Conservation (phyloP, 345 rosid genomes). For the Salix suchowensis region DNA sequence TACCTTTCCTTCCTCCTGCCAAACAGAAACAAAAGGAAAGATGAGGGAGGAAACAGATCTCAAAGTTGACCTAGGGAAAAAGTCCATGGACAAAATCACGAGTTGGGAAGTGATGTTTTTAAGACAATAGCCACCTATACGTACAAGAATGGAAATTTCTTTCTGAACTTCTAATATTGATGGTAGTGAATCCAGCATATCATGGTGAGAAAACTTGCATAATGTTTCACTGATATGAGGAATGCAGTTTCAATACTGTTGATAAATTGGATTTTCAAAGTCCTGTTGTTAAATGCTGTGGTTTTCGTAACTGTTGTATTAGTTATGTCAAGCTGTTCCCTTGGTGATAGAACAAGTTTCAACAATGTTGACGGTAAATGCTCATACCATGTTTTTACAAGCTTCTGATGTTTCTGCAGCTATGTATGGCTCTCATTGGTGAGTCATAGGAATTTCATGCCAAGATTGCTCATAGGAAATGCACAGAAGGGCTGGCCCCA, state of each 20-base stretch:
- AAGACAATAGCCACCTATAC: not conserved
- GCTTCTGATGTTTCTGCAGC: slow-evolving; percentile 37
- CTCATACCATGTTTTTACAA: too few species aligned
- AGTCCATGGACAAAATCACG: not conserved
- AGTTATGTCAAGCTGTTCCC: too few species aligned
- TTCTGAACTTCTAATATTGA: not conserved
- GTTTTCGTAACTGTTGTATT: too few species aligned
- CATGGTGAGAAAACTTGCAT: too few species aligned
- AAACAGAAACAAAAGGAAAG: not conserved
- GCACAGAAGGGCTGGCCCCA: slow-evolving; percentile 94
- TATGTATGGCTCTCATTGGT: slow-evolving; percentile 97
- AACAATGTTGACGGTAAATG: too few species aligned
- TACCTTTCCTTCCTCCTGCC: not conserved
- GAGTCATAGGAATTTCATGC: slow-evolving; percentile 97
- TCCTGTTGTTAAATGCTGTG: too few species aligned
- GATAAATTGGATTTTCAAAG: too few species aligned
- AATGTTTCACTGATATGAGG: too few species aligned
- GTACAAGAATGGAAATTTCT: not conserved
- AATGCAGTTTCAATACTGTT: too few species aligned
- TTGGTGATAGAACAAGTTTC: too few species aligned
- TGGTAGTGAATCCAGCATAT: too few species aligned
- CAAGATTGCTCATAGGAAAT: slow-evolving; percentile 77
- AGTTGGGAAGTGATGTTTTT: not conserved
- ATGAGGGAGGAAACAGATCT: not conserved
- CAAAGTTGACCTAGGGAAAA: not conserved